These are phyloP conservation scores for Bruguiera gymnorhiza DNA, from an alignment of 345 rosid genomes.

Conservation along the genomic window DNA sequence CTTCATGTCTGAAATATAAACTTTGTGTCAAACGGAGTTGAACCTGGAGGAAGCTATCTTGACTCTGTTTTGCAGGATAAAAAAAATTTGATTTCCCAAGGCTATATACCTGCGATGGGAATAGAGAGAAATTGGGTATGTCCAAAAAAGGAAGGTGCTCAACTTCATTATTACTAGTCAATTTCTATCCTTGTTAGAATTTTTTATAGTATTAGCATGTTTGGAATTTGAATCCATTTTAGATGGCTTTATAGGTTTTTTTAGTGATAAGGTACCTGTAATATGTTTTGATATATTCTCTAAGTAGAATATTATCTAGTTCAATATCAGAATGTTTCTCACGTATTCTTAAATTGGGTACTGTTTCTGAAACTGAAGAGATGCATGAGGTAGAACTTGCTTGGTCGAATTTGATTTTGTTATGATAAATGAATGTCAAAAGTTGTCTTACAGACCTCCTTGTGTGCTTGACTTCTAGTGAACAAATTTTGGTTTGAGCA, in stretches of 20 bases:
- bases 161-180: not conserved
- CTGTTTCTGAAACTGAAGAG: too few relatives aligned
- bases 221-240: not conserved
- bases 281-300: not conserved
- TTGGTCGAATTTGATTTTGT: too few relatives aligned
- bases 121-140: slow-evolving; percentile 53
- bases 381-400: too few relatives aligned
- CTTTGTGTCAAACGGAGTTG: not conserved
- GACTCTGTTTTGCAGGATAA: slow-evolving; percentile 73
- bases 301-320: not conserved
- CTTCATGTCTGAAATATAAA: not conserved
- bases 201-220: not conserved
- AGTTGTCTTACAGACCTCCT: too few relatives aligned
- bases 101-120: slow-evolving; percentile 31
- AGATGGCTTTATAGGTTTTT: not conserved
- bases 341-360: too few relatives aligned
- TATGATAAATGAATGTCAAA: too few relatives aligned
- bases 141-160: slow-evolving; percentile 65
- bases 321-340: too few relatives aligned
- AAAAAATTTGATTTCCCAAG: slow-evolving; percentile 48
- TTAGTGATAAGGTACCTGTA: not conserved
- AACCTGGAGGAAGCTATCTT: slow-evolving; percentile 49
- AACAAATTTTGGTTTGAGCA: too few relatives aligned
- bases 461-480: too few relatives aligned
- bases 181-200: not conserved